A percentile compares a stretch with the other conserved stretches of the same genome.
These are phyloP conservation scores for Lepidium africanum DNA, from an alignment of 345 rosid species.

Conservation along the genomic window DNA sequence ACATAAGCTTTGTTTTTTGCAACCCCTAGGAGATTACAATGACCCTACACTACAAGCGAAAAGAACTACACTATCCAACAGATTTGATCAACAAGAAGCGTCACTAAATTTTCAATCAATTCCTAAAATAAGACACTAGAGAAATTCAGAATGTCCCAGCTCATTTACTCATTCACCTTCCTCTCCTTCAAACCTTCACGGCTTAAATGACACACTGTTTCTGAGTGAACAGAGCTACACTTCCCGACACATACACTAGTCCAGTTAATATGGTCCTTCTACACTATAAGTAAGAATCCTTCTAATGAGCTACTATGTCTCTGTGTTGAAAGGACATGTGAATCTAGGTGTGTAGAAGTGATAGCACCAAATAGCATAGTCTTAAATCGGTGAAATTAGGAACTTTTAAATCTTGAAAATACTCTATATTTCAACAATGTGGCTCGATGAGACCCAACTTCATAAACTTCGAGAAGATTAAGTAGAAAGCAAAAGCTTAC, in stretches of 20 bases:
- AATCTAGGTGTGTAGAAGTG: neutral
- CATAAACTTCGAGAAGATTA: neutral
- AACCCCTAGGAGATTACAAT: neutral
- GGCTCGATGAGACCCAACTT: neutral
- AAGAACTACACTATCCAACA: neutral
- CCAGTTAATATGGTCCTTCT: neutral
- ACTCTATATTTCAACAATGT: neutral
- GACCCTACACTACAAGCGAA: neutral
- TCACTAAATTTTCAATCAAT: neutral
- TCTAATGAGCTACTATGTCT: neutral
- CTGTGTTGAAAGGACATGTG: neutral
- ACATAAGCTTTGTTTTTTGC: neutral
- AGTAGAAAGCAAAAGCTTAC: conserved; percentile 29
- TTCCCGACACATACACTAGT: neutral
- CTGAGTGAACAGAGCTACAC: neutral
- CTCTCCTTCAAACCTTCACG: neutral
- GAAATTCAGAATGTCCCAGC: neutral
- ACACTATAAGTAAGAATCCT: neutral
- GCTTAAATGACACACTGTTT: neutral
- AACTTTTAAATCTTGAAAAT: neutral
- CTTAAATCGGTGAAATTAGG: too few relatives aligned
- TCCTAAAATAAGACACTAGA: neutral
- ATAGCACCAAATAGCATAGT: neutral
- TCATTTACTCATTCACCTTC: neutral
- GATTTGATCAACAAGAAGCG: neutral